A percentile compares a stretch with the other conserved stretches of the same genome.
These are phyloP conservation scores for Clavaria fumosa DNA, from an alignment of 768 basidiomycete genomes.

Conservation along the genomic window DNA sequence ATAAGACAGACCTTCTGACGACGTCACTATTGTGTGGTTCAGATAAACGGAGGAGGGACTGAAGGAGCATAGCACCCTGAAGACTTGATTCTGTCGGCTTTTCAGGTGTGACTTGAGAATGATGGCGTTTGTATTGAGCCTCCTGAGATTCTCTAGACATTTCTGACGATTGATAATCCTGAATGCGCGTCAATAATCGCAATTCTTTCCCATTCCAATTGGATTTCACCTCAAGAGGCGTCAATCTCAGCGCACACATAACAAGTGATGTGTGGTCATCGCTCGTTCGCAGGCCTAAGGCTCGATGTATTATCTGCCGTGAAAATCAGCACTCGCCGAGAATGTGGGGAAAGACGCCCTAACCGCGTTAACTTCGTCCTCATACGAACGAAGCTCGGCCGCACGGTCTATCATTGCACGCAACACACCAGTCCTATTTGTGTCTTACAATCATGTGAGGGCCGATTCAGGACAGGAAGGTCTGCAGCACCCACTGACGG, in stretches of 20 bases:
- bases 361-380: constrained; percentile 43
- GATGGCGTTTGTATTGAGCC: constrained; percentile 10
- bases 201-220: constrained; percentile 1
- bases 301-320: constrained; percentile 39
- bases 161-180: constrained; percentile 17
- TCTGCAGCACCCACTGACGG: constrained; percentile 44
- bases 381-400: constrained; percentile 29
- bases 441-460: constrained; percentile 26
- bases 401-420: constrained; percentile 62
- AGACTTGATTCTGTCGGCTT: constrained; percentile 48
- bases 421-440: constrained; percentile 62
- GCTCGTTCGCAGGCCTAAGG: constrained; percentile 37
- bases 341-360: constrained; percentile 14
- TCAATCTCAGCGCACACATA: constrained; percentile 47
- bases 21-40: constrained; percentile 54
- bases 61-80: constrained; percentile 76
- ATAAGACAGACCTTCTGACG: constrained; percentile 41
- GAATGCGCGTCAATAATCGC: not conserved
- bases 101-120: constrained; percentile 12
- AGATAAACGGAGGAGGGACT: constrained; percentile 60
- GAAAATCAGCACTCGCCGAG: no score
- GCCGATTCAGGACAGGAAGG: not conserved
- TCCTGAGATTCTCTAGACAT: not conserved
- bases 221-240: constrained; percentile 31
- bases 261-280: constrained; percentile 43